Base-by-base conservation (phyloP, 1,284 basidiomycete genomes). In the Amylostereum chailletii region DNA sequence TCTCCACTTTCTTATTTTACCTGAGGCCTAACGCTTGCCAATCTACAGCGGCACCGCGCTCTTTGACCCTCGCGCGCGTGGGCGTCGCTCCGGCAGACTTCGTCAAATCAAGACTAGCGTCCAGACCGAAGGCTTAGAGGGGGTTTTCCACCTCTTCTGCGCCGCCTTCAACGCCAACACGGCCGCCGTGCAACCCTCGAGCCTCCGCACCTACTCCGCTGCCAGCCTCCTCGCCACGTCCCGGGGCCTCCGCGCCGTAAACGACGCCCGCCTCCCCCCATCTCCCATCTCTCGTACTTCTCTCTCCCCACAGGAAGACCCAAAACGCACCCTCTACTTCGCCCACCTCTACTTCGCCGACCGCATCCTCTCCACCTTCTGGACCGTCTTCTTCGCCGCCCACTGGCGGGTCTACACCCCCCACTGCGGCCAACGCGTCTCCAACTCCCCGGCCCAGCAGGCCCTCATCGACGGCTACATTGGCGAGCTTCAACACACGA, bases 331-430 rank as follows among this genome's bases (percentile, higher is more conserved):
- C 3, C 77, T 96, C 32, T 88, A 90, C 59, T 94, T 96, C 62
- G 89, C 95, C 0, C 94, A 99, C 65, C 70, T 94, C 30, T 98
- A 94, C 70, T 80, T 89, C 50, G 78, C 90, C 46, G 95, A 99
- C 69, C 94, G 99, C 66, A 68, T 95, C 54, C 74, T 99, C 57
- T 90, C 87, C 11, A 92, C 93, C 0, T 72, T 86, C 4, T 98
- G 92, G 87, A 94, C 92, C 32, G 76, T 90, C 47, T 86, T 90
- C 62, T 99, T 99, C 60, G 88, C 83, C 43, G 77, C 90, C 40
- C 69, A 79, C 42, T 97, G 94, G 89, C 98, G 92, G 88, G 72
- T 83, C 48, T 86, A 86, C 66, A 88, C 83, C 1, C 86, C 92
- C 0, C 95, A 99, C 64, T 93, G 98, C 58, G 95, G 94, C 4